These are phyloP conservation scores for Aspergillus affinis DNA, from an alignment of 495 filamentous ascomycete genomes.

Conservation along the genomic window DNA sequence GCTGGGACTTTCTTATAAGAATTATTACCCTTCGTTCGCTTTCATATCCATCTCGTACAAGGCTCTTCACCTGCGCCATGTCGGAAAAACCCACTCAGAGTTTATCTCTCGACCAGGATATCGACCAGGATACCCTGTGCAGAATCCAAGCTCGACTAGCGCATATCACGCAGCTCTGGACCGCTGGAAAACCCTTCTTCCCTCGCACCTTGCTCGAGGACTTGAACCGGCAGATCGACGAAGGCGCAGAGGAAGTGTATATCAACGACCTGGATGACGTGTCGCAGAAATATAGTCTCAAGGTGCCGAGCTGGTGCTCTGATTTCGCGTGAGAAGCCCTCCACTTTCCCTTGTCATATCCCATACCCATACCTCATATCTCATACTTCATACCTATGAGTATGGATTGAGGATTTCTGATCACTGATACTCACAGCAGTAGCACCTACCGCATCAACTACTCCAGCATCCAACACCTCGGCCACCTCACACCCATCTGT, in stretches of 20 bases:
- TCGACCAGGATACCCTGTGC: slow-evolving; percentile 12
- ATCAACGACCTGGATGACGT: slow-evolving; percentile 21
- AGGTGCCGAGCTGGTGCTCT: slow-evolving; percentile 18
- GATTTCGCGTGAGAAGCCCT: slow-evolving; percentile 17
- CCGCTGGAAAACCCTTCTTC: slow-evolving; percentile 22
- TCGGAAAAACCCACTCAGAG: background rate
- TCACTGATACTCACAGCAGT: slow-evolving; percentile 6
- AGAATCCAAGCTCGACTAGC: slow-evolving; percentile 8
- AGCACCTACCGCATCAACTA: slow-evolving; percentile 27
- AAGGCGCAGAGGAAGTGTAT: slow-evolving; percentile 15
- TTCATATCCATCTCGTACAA: too few relatives aligned
- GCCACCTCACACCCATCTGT: slow-evolving; percentile 17
- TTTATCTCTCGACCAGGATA: background rate
- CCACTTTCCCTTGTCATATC: too few relatives aligned
- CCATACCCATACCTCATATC: too few relatives aligned
- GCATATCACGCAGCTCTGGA: slow-evolving; percentile 17
- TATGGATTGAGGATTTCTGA: background rate
- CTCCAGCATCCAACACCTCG: slow-evolving; percentile 21
- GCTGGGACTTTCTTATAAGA: too few relatives aligned
- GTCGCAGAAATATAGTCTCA: slow-evolving; percentile 15
- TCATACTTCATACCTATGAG: too few relatives aligned
- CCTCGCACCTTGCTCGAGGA: slow-evolving; percentile 23
- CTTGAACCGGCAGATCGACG: slow-evolving; percentile 21
- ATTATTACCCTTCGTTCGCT: too few relatives aligned
- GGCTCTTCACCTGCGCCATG: too few relatives aligned